Base-by-base conservation (phyloP, 768 basidiomycete species). In the Agrocybe praecox region DNA sequence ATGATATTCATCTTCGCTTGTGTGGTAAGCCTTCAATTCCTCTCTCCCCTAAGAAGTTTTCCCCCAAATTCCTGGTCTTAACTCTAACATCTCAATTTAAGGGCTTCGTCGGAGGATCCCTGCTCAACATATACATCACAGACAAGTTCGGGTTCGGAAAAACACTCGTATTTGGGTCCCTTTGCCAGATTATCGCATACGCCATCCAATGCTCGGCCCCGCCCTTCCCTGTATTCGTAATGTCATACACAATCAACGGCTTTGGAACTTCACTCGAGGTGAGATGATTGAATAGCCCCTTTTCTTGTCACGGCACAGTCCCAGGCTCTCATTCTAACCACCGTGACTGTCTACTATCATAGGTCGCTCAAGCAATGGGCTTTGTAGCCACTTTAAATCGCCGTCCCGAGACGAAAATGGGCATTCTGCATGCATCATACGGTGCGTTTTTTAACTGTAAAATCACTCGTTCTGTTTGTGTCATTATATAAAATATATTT, bases 331-430 rank as follows among this genome's bases (percentile, higher is more conserved):
- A 34, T 82, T 9, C 66, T 69, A 48, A 65, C n/a, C n/a, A n/a
- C n/a, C n/a, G n/a, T n/a, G n/a, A n/a, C n/a, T n/a, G n/a, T n/a
- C n/a, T n/a, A n/a, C n/a, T n/a, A n/a, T n/a, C n/a, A n/a, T n/a
- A n/a, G n/a, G n/a, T n/a, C n/a, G n/a, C n/a, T n/a, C n/a, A 89
- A 70, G 80, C 88, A 1, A 88, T 88, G 62, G 87, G 84, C 8
- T 90, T 81, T 57, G 82, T 92, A 11, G 88, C 86, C 3, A 78
- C 74, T 44, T 69, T 89, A 6, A 78, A 78, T 57, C 71, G 79
- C 18, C 79, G 84, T 45, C 67, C 84, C 0, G 79, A 84, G 55
- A 66, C 72, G 0, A 90, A 90, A 66, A 89, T 92, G 86, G 84
- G 89, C 6, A 46, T 66, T 6, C 57, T 66, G 11, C 62, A 66